Evolutionary conservation across 1,139 yeast species (phyloP).

Genomic region (Eremothecium cymbalariae): DNA sequence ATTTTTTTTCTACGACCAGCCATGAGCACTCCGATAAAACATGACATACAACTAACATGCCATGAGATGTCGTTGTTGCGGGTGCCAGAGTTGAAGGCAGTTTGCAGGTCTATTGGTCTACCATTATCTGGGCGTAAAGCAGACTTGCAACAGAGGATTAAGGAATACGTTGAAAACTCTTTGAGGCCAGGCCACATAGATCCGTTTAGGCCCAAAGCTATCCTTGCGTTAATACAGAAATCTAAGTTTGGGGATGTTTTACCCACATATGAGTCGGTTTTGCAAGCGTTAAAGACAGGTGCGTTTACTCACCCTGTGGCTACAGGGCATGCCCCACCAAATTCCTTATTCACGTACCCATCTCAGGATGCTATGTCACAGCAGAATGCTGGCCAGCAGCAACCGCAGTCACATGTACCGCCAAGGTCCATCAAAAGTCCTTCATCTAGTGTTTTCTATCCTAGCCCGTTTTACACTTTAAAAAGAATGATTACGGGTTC

Average conservation of each 20-base stretch:
- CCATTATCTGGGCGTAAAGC: constrained; percentile 44
- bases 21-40: constrained; percentile 11
- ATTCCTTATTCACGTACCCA: constrained; percentile 6
- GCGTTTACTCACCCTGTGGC: constrained; percentile 19
- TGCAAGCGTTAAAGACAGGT: constrained; percentile 20
- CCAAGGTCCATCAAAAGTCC: not conserved
- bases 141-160: constrained; percentile 43
- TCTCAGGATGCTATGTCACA: not conserved
- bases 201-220: constrained; percentile 37
- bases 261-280: constrained; percentile 35
- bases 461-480: constrained; percentile 42
- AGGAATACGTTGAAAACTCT: constrained; percentile 34
- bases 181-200: constrained; percentile 35
- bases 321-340: constrained; percentile 19
- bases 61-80: constrained; percentile 21
- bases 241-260: constrained; percentile 34
- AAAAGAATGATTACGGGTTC: constrained; percentile 40
- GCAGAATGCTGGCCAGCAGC: not conserved
- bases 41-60: constrained; percentile 18
- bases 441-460: constrained; percentile 5
- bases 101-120: constrained; percentile 41
- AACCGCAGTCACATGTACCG: no score
- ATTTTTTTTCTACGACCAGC: not conserved
- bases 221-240: constrained; percentile 38
- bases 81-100: constrained; percentile 36